Conservation (phyloP, 768 basidiomycete genomes). For the Atractiella rhizophila region DNA sequence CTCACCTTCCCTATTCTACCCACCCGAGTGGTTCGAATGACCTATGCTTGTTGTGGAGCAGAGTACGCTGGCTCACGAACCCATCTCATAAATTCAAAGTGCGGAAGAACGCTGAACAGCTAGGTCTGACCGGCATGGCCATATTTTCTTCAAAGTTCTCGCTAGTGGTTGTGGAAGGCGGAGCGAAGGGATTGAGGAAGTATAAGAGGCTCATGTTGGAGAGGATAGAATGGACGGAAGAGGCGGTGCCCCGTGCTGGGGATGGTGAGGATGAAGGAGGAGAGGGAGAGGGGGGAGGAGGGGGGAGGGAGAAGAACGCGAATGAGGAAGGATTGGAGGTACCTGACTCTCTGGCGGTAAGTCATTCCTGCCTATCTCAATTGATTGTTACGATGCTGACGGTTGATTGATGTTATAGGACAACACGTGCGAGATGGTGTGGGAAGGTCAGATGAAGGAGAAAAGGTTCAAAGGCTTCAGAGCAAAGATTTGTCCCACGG, state of each 20-base stretch:
- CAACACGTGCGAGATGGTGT: constrained; percentile 70
- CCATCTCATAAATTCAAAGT: constrained; percentile 89
- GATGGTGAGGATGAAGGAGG: constrained; percentile 17
- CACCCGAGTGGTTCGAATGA: not conserved
- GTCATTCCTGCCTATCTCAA: not conserved
- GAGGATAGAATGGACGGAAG: constrained; percentile 85
- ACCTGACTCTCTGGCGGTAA: not conserved
- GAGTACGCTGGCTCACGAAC: constrained; percentile 68
- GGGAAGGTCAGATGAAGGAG: constrained; percentile 75
- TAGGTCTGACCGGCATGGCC: constrained; percentile 61
- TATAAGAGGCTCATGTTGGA: constrained; percentile 67
- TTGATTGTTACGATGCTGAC: constrained; percentile 14
- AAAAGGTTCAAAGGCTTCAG: constrained; percentile 31
- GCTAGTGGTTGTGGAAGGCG: constrained; percentile 83
- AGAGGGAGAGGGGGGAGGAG: not conserved
- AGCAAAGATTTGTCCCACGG: constrained; percentile 25
- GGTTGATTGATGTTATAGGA: constrained; percentile 39
- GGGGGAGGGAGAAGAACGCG: too few relatives aligned
- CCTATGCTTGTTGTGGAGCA: constrained; percentile 17
- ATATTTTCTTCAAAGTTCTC: constrained; percentile 73
- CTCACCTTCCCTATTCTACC: not conserved
- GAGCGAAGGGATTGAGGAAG: constrained; percentile 51
- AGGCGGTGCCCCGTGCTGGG: constrained; percentile 30
- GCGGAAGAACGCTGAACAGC: constrained; percentile 81
- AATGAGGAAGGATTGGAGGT: too few relatives aligned